Base-by-base conservation (phyloP, 495 filamentous ascomycete species). In the Cenococcum geophilum region DNA sequence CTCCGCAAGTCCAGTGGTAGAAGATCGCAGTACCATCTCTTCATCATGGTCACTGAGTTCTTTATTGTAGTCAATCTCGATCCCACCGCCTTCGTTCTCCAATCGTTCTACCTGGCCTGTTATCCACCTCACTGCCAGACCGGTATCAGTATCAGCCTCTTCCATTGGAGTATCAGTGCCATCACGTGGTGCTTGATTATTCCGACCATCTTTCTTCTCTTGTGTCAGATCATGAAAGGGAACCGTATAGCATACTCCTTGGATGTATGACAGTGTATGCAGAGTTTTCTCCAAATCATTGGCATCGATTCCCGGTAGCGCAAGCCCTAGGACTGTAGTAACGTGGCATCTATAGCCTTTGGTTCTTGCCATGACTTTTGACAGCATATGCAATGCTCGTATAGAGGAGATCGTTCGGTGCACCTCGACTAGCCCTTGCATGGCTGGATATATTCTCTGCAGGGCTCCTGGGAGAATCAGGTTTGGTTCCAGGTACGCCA, bases 231-330 rank as follows among this genome's bases (percentile, higher is more conserved):
- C 87, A 61, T 85, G 81, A 66, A 99, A 87, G 4, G 93, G 95
- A 21, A 99, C 91, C 62, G 89, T 95, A 75, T 97, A 97, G 59
- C 90, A 89, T 32, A 96, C 88, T 36, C 87, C 84, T 75, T 97
- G 93, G 49, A 99, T 92, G 70, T 95, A 97, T 57, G 92, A 88
- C 53, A 99, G 78, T 1, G 92, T 92, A 73, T 96, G 89, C 55
- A 95, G 78, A 20, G 93, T 97, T 76, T 99, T 99, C 63, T 92
- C 90, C 34, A 99, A 79, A 74, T 99, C 93, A 72, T 99, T 99
- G 34, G 93, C 92, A 75, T 99, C 93, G 55, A 99, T 95, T 34
- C 93, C 93, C 1, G 93, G 93, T 40, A 99, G 78, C 1, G 93
- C 90, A 57, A 99, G 81, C 8, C 92, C 95, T 20, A 99, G 75